phyloP scores from a whole-genome alignment of 805 yeast genomes.

The Suhomyces xylopsoci region DNA sequence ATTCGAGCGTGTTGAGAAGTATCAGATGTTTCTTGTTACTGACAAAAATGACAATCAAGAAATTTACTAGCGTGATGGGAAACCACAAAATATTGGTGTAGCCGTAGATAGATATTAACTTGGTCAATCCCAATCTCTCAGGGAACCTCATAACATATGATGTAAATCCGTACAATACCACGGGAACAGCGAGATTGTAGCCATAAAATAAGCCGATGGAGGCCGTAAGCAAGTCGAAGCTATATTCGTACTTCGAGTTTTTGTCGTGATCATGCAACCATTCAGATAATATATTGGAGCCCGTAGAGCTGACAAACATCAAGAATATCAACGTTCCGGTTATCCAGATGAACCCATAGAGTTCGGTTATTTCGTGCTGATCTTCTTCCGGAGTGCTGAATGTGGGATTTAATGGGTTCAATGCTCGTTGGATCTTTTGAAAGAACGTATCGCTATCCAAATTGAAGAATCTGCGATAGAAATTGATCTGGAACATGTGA shows the following conservation, averaged over 20 bases:
- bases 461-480: slow-evolving; percentile 66
- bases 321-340: slow-evolving; percentile 76
- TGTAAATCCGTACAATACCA: slow-evolving; percentile 48
- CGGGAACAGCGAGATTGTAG: slow-evolving; percentile 68
- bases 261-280: slow-evolving; percentile 36
- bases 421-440: slow-evolving; percentile 48
- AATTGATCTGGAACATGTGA: slow-evolving; percentile 54
- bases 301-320: slow-evolving; percentile 71
- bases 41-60: slow-evolving; percentile 54
- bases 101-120: slow-evolving; percentile 73
- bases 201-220: slow-evolving; percentile 74
- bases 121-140: slow-evolving; percentile 49
- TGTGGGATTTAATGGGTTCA: slow-evolving; percentile 49
- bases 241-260: slow-evolving; percentile 48
- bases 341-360: slow-evolving; percentile 91
- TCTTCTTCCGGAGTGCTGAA: slow-evolving; percentile 23
- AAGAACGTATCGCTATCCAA: slow-evolving; percentile 63
- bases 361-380: slow-evolving; percentile 49
- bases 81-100: slow-evolving; percentile 83
- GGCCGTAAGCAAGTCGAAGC: slow-evolving; percentile 60
- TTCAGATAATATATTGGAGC: slow-evolving; percentile 61
- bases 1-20: slow-evolving; percentile 52
- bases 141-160: slow-evolving; percentile 54
- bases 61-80: slow-evolving; percentile 67
- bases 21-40: slow-evolving; percentile 31